Percentiles rank a stretch among this genome's conserved stretches.
These are phyloP conservation scores for Xylaria sp. DNA, from an alignment of 2,329 filamentous ascomycete genomes.

Conservation along the genomic window DNA sequence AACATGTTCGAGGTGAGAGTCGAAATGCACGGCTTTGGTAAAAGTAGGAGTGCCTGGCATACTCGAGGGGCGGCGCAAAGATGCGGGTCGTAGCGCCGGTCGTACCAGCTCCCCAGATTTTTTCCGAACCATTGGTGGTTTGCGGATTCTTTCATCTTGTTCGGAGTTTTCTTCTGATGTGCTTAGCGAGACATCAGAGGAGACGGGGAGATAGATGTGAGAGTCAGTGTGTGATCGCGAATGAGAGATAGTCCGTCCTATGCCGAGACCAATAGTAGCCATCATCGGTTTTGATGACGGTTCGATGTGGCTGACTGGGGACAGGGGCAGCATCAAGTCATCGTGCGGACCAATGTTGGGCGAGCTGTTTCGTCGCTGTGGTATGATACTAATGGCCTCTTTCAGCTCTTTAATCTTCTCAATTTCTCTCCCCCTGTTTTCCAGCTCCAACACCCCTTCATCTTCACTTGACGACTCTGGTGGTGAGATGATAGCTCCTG, in stretches of 20 bases:
- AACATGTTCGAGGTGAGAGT: constrained; percentile 92
- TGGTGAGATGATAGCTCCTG: constrained; percentile 81
- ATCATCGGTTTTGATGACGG: constrained; percentile 42
- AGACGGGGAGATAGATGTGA: constrained; percentile 41
- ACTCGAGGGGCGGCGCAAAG: constrained; percentile 80
- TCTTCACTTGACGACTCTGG: constrained; percentile 88
- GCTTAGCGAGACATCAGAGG: constrained; percentile 45
- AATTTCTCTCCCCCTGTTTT: constrained; percentile 41
- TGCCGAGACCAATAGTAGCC: constrained; percentile 42
- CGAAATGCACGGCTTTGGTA: constrained; percentile 96
- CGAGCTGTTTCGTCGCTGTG: constrained; percentile 57
- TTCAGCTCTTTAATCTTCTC: constrained; percentile 64
- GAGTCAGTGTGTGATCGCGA: constrained; percentile 54
- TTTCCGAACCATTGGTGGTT: constrained; percentile 93
- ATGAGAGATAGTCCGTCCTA: constrained; percentile 43
- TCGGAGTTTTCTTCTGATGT: constrained; percentile 60
- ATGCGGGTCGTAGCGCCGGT: constrained; percentile 76
- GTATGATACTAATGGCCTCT: constrained; percentile 75
- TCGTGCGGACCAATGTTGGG: constrained; percentile 40
- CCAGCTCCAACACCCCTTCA: constrained; percentile 51
- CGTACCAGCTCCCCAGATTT: constrained; percentile 97
- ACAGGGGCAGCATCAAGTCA: constrained; percentile 35
- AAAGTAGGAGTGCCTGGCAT: constrained; percentile 97
- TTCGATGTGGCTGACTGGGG: constrained; percentile 32
- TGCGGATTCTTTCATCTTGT: constrained; percentile 51